phyloP scores from a whole-genome alignment of 768 basidiomycete species.

The Termitomyces bulborhizus region DNA sequence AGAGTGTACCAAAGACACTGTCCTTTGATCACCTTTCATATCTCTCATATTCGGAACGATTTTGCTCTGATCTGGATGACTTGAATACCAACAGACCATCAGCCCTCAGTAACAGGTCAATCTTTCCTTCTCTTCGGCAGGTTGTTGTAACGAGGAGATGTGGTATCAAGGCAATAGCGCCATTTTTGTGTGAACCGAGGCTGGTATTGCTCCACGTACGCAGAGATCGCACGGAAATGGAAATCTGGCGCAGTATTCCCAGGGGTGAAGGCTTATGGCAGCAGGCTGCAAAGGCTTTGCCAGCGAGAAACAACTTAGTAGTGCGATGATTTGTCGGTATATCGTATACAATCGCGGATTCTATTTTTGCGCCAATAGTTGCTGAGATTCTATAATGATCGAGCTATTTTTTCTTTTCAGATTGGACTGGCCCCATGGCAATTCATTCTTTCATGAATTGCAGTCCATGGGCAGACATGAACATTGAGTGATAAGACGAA shows the following conservation, averaged over 20 bases:
- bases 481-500: no score
- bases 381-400: no score
- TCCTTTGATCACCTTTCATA: slow-evolving; percentile 21
- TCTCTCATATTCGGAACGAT: slow-evolving; percentile 21
- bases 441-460: not conserved
- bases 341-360: not conserved
- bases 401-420: not conserved
- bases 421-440: no score
- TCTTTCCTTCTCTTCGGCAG: slow-evolving; percentile 23
- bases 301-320: slow-evolving; percentile 6
- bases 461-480: no score
- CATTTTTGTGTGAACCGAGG: slow-evolving; percentile 16
- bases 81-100: slow-evolving; percentile 9
- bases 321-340: not conserved
- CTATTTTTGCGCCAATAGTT: not conserved
- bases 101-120: slow-evolving; percentile 14
- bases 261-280: slow-evolving; percentile 27
- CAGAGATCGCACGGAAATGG: slow-evolving; percentile 24
- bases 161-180: slow-evolving; percentile 14
- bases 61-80: slow-evolving; percentile 7
- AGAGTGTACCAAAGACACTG: slow-evolving; percentile 18
- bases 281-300: slow-evolving; percentile 10
- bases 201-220: slow-evolving; percentile 22
- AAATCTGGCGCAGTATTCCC: slow-evolving; percentile 29
- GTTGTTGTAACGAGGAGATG: slow-evolving; percentile 24